Evolutionary conservation across 495 filamentous ascomycete genomes (phyloP).

Genomic region (Tuber brumale): DNA sequence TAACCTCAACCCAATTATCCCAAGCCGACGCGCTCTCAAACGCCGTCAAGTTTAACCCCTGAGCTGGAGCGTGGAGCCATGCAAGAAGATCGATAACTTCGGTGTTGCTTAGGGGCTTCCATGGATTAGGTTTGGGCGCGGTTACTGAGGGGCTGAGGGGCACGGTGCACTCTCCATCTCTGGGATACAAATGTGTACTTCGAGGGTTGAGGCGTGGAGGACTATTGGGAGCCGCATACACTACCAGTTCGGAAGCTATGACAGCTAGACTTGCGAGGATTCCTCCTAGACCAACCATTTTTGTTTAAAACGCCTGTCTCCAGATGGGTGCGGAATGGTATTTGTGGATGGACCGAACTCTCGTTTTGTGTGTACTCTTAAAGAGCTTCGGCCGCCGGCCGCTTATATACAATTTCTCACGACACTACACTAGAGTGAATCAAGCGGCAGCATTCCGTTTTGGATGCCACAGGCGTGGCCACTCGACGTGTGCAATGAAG

Average conservation of each 20-base stretch:
- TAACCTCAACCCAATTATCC: conserved; percentile 42
- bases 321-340: background rate
- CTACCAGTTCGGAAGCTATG: background rate
- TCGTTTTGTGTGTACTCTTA: background rate
- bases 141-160: conserved; percentile 7
- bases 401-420: background rate
- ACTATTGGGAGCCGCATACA: background rate
- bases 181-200: conserved; percentile 2
- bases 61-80: conserved; percentile 42
- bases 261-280: background rate
- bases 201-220: background rate
- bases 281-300: background rate
- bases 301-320: background rate
- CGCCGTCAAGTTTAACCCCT: conserved; percentile 44
- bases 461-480: background rate
- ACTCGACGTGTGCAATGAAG: background rate
- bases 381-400: background rate
- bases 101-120: conserved; percentile 39
- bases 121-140: conserved; percentile 44
- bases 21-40: conserved; percentile 40
- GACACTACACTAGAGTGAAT: background rate
- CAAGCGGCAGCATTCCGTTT: background rate
- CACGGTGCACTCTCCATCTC: background rate
- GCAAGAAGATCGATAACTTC: conserved; percentile 41
- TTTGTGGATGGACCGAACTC: background rate